These are phyloP conservation scores for Fistulinella prunicolor DNA, from an alignment of 768 basidiomycete genomes.

Conservation along the genomic window DNA sequence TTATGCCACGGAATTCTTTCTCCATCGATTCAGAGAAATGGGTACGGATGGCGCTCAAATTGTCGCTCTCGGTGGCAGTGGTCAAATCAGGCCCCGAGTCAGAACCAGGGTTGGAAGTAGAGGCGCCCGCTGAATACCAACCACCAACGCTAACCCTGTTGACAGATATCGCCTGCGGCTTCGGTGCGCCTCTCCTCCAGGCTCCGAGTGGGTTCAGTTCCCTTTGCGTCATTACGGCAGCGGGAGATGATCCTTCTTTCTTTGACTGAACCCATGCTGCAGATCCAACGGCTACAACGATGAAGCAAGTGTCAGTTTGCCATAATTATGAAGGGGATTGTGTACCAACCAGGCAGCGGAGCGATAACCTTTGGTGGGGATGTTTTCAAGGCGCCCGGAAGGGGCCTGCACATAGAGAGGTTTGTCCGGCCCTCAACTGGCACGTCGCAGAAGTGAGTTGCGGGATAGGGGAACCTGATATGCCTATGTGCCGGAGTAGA, in stretches of 20 bases:
- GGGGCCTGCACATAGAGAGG: conserved; percentile 40
- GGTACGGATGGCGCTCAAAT: conserved; percentile 20
- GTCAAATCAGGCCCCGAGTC: conserved; percentile 25
- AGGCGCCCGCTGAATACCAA: conserved; percentile 25
- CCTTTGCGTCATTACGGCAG: too few species aligned
- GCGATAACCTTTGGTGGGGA: conserved; percentile 26
- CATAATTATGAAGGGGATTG: background rate
- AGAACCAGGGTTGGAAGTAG: conserved; percentile 27
- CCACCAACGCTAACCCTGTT: conserved; percentile 17
- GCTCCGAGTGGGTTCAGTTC: too few species aligned
- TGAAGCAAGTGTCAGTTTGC: conserved; percentile 7
- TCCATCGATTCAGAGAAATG: conserved; percentile 28
- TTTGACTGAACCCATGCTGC: conserved; percentile 22
- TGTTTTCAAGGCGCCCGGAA: conserved; percentile 34
- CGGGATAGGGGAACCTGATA: conserved; percentile 38
- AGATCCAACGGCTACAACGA: conserved; percentile 30
- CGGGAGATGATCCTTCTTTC: too few species aligned
- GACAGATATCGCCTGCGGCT: conserved; percentile 3
- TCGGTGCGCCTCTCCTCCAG: conserved; percentile 5
- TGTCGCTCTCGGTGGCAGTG: conserved; percentile 22
- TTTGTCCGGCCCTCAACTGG: conserved; percentile 40
- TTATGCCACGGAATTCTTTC: conserved; percentile 27
- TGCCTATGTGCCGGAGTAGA: conserved; percentile 18
- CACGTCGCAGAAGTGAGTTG: conserved; percentile 35
- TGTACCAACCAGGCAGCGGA: conserved; percentile 32